Percentiles rank a stretch among this genome's conserved stretches.
These are phyloP conservation scores for Diplodia intermedia DNA, from an alignment of 2,329 filamentous ascomycete species.

Conservation along the genomic window DNA sequence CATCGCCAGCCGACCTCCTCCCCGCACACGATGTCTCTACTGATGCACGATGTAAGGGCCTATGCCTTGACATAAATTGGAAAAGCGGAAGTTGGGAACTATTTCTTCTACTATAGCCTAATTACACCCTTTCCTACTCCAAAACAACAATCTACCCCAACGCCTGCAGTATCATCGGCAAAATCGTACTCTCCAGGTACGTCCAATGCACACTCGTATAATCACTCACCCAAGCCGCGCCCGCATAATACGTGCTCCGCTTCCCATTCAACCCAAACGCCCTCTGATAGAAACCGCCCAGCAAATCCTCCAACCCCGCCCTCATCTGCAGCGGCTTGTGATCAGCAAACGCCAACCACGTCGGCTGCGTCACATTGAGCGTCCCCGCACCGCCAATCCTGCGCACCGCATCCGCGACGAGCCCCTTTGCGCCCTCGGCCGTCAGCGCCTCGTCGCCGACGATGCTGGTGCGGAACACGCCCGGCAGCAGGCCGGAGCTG, in stretches of 20 bases:
- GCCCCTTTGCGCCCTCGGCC: background rate
- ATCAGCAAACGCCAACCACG: constrained; percentile 34
- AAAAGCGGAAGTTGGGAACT: too few species aligned
- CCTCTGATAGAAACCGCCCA: constrained; percentile 40
- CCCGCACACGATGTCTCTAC: too few species aligned
- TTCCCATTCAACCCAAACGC: constrained; percentile 40
- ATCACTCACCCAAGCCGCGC: constrained; percentile 39
- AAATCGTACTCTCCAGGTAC: constrained; percentile 4
- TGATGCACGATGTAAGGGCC: too few species aligned
- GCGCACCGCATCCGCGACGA: background rate
- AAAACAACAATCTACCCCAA: background rate
- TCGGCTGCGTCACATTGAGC: background rate
- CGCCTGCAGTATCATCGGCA: constrained; percentile 1
- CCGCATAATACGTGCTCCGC: constrained; percentile 40
- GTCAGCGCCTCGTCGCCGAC: constrained; percentile 25
- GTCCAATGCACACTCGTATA: constrained; percentile 18
- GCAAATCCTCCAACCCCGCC: constrained; percentile 37
- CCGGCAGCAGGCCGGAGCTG: constrained; percentile 33
- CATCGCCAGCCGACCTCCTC: too few species aligned
- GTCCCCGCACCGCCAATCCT: background rate
- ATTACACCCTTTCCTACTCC: too few species aligned
- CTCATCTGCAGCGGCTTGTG: constrained; percentile 41
- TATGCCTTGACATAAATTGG: too few species aligned
- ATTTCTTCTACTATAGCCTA: too few species aligned
- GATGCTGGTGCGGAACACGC: constrained; percentile 36